phyloP scores from a whole-genome alignment of 352 stramenopile species.

The Phytophthora multivora region DNA sequence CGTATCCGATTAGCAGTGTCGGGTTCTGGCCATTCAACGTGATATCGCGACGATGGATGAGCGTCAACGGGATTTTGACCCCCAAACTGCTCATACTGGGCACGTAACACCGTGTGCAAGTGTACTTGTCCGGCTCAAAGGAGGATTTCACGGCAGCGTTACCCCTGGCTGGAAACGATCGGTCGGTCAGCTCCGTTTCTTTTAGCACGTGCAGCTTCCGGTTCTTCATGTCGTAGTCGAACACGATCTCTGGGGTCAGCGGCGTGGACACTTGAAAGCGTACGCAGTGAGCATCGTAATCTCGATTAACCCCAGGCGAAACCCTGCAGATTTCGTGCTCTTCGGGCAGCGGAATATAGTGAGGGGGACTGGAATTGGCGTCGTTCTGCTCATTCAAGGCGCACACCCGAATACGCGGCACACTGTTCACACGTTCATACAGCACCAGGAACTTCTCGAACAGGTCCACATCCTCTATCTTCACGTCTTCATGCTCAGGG shows the following conservation, averaged over 20 bases:
- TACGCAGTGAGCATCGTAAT: slow-evolving; percentile 59
- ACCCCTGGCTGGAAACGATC: slow-evolving; percentile 15
- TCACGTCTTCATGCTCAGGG: slow-evolving; percentile 61
- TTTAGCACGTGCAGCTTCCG: slow-evolving; percentile 57
- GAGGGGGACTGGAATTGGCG: slow-evolving; percentile 2
- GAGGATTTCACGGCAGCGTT: slow-evolving; percentile 9
- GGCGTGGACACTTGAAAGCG: slow-evolving; percentile 80
- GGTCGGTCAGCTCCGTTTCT: slow-evolving; percentile 45
- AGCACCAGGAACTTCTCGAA: slow-evolving; percentile 82
- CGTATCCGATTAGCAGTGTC: slow-evolving; percentile 89
- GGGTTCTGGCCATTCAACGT: slow-evolving; percentile 63
- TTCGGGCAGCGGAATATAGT: slow-evolving; percentile 64
- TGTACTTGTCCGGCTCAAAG: slow-evolving; percentile 42
- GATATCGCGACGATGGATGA: slow-evolving; percentile 75
- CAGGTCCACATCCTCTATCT: slow-evolving; percentile 90
- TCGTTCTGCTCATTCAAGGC: slow-evolving; percentile 14
- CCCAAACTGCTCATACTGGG: slow-evolving; percentile 41
- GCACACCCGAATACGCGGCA: slow-evolving; percentile 79
- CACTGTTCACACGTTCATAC: slow-evolving; percentile 76
- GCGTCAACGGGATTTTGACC: slow-evolving; percentile 69
- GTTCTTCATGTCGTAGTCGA: slow-evolving; percentile 74
- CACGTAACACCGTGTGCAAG: slow-evolving; percentile 49
- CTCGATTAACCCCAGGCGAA: slow-evolving; percentile 82
- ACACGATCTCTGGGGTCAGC: slow-evolving; percentile 77
- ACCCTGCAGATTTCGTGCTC: slow-evolving; percentile 64